Evolutionary conservation across 2,329 filamentous ascomycete genomes (phyloP), one percentile per base, ranked within the genome.

Genomic region (Ampelomyces quisqualis): DNA sequence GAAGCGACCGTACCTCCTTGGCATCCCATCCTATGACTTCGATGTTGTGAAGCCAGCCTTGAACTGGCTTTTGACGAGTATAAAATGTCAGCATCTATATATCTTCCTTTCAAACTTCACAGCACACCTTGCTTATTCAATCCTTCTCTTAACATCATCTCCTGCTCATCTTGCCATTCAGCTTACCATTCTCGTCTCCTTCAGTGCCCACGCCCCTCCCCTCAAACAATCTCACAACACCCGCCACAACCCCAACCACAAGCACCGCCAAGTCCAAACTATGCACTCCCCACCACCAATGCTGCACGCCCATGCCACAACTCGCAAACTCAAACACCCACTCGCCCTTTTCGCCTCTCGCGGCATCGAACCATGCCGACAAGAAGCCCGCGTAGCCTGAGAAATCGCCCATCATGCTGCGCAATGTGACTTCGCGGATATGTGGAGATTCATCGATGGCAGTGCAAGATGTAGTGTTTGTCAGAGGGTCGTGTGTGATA

Each of bases 391-490:
- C 89, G 64, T 96, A 93, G 14, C 93, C 93, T n/a, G 82, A 85
- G 68, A 86, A 98, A 41, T 88, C 87, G 40, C 93, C 93, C 93
- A 98, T 98, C 90, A 98, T 97, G 68, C 89, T 95, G 44, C 90
- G 83, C 2, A 98, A 86, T 0, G 93, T 98, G 51, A 97, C 82
- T 70, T 98, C 93, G 19, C 91, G 77, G 5, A 96, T 74, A 1
- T 85, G 85, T 0, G 85, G 60, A 0, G 47, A 40, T 15, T n/a
- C 32, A 13, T 31, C 36, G 11, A 61, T 54, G 20, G 28, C 22
- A 1, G 49, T 53, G 32, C 58, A 61, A 11, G 36, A 22, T n/a
- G 38, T 18, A 7, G 23, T 34, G 23, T 40, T 40, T 7, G 31
- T n/a, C 10, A 15, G 13, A 9, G 40, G 35, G 6, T 38, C 15